phyloP scores from a whole-genome alignment of 345 rosid genomes.

The Corchorus capsularis region DNA sequence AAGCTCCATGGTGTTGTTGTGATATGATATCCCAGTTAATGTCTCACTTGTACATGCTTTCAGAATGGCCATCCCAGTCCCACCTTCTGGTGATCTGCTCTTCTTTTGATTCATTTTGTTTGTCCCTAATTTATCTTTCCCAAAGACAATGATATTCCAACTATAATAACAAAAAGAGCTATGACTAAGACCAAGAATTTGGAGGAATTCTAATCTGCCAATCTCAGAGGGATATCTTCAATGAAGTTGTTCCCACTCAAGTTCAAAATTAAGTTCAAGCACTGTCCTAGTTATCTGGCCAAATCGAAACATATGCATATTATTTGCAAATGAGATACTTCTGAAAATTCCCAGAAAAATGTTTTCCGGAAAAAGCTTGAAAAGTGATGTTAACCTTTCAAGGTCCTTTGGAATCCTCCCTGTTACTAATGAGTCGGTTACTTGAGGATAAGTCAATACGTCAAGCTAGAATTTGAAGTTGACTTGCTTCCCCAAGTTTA shows the following conservation, averaged over 20 bases:
- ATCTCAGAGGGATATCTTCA: background rate
- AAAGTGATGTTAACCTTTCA: constrained; percentile 23
- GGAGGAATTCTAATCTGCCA: background rate
- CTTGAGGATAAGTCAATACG: constrained; percentile 28
- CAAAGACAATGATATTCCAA: background rate
- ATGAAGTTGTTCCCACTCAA: background rate
- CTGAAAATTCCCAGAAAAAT: constrained; percentile 22
- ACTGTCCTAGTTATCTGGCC: constrained; percentile 8
- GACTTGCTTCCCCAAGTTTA: constrained; percentile 20
- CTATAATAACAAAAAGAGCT: background rate
- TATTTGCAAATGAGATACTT: constrained; percentile 1
- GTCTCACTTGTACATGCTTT: constrained; percentile 31
- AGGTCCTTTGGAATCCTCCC: constrained; percentile 29
- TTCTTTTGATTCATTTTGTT: background rate
- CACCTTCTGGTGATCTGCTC: constrained; percentile 14
- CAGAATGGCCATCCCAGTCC: constrained; percentile 4
- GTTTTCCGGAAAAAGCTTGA: constrained; percentile 17
- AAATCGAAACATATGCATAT: constrained; percentile 1
- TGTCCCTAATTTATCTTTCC: background rate
- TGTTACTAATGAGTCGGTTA: background rate
- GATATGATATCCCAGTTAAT: constrained; percentile 36
- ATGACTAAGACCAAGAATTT: background rate
- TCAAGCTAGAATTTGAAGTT: constrained; percentile 10
- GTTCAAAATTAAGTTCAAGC: background rate
- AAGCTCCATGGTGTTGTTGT: constrained; percentile 40